Evolutionary conservation across 2,329 filamentous ascomycete species (phyloP).

Genomic region (Botryotinia globosa): DNA sequence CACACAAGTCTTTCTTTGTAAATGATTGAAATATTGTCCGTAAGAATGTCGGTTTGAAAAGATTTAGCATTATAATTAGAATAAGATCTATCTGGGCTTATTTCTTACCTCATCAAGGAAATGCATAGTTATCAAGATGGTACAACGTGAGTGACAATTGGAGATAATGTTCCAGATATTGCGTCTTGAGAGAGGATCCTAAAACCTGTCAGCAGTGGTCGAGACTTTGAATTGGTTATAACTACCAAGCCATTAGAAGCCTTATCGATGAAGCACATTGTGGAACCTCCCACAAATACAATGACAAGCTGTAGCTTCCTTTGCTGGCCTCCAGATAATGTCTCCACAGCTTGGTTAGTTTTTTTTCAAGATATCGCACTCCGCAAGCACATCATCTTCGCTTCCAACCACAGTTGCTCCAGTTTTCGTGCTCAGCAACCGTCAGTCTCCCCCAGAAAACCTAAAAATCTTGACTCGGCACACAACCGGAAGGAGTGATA

Average conservation of each 20-base stretch:
- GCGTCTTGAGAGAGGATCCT: slow-evolving; percentile 56
- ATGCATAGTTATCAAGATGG: slow-evolving; percentile 41
- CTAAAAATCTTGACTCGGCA: slow-evolving; percentile 17
- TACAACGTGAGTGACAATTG: slow-evolving; percentile 57
- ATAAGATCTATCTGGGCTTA: background rate
- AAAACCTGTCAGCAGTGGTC: background rate
- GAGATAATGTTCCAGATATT: slow-evolving; percentile 69
- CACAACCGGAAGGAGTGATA: background rate
- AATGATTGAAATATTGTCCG: background rate
- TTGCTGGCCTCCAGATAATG: slow-evolving; percentile 64
- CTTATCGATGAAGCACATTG: slow-evolving; percentile 64
- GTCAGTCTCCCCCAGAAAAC: slow-evolving; percentile 63
- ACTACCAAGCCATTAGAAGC: slow-evolving; percentile 58
- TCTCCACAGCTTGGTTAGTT: slow-evolving; percentile 43
- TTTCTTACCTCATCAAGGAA: background rate
- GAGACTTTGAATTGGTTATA: background rate
- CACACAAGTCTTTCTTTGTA: background rate
- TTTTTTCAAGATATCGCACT: background rate
- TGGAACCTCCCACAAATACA: slow-evolving; percentile 65
- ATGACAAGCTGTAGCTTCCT: slow-evolving; percentile 65
- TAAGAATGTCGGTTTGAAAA: background rate
- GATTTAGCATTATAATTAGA: background rate
- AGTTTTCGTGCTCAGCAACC: slow-evolving; percentile 57
- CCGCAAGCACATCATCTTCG: slow-evolving; percentile 33
- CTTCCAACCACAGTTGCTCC: slow-evolving; percentile 39